These are phyloP conservation scores for Saksenaea vasiformis DNA, from an alignment of 371 early-diverging fungal species.

Conservation along the genomic window DNA sequence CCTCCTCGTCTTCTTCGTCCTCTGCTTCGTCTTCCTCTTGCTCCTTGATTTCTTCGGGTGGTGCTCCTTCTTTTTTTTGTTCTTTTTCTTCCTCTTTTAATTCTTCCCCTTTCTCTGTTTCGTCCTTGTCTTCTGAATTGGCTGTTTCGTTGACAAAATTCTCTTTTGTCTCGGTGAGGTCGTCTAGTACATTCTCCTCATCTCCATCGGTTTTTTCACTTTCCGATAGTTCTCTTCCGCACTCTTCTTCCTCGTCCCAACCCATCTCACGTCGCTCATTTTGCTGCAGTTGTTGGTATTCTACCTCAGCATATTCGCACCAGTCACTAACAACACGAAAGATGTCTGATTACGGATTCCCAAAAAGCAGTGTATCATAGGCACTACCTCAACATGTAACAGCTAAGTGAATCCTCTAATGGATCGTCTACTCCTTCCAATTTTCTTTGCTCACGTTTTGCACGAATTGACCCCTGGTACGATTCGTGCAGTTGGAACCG, in stretches of 20 bases:
- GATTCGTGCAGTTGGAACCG: conserved; percentile 50
- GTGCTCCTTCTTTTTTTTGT: conserved; percentile 2
- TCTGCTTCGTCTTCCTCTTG: background rate
- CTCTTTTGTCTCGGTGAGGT: background rate
- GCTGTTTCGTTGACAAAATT: background rate
- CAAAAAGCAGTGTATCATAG: background rate
- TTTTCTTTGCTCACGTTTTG: conserved; percentile 29
- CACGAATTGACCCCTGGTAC: conserved; percentile 35
- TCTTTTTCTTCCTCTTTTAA: conserved; percentile 1
- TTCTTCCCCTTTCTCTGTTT: background rate
- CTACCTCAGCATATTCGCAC: conserved; percentile 42
- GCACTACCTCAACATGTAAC: conserved; percentile 25
- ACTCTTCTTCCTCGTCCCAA: conserved; percentile 28
- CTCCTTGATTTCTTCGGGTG: background rate
- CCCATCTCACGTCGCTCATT: conserved; percentile 23
- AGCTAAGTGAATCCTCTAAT: conserved; percentile 22
- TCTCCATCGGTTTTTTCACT: conserved; percentile 6
- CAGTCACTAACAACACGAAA: conserved; percentile 26
- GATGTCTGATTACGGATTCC: background rate
- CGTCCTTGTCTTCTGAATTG: background rate
- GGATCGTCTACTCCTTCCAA: conserved; percentile 7
- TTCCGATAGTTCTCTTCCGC: conserved; percentile 12
- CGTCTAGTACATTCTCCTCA: conserved; percentile 9
- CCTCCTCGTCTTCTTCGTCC: background rate
- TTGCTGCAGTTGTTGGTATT: conserved; percentile 33